Base-by-base conservation (phyloP, 139 green algal genomes). In the Closterium sp. region DNA sequence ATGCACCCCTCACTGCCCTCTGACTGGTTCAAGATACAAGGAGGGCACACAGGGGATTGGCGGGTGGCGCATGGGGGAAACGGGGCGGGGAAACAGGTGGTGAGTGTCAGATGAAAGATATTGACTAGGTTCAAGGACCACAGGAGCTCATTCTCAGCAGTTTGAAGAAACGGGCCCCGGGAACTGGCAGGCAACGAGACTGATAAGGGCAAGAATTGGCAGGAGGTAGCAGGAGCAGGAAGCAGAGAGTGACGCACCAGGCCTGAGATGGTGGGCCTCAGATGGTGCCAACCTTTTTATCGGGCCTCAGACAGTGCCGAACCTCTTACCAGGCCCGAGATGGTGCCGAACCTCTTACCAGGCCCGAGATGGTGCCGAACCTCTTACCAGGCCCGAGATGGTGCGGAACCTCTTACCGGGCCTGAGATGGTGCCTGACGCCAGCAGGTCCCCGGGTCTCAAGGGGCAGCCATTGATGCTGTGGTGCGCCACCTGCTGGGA, bases 401-500 rank as follows among this genome's bases (percentile, higher is more conserved):
- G 12, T 7, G 23, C 7, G n/a, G 30, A 88, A 43, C 8, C 19
- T n/a, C 85, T 86, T 19, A 92, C 93, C 23, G 94, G 36, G 36
- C 36, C 4, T 55, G 36, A 55, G 6, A 55, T 55, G 36, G 36
- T 55, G 36, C 36, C 36, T 55, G 36, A 55, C 4, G 36, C 36
- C 4, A 6, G 36, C 36, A 55, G 36, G 36, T 55, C 6, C 36
- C 36, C 4, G 36, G 4, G 36, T 6, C 36, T 55, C 36, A 55
- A 55, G 36, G 36, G 4, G 36, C 4, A 12, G 36, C 36, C 4
- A 55, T 55, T 95, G 0, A 92, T 88, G 2, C 96, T 99, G 96
- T 99, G 98, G 93, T 99, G 98, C 2, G 97, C 96, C 0, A 99
- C 84, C 97, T 98, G 98, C 96, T 99, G 98, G 7, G 36, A 55